phyloP scores from a whole-genome alignment of 805 yeast species.

The Pichia gijzeniarum region DNA sequence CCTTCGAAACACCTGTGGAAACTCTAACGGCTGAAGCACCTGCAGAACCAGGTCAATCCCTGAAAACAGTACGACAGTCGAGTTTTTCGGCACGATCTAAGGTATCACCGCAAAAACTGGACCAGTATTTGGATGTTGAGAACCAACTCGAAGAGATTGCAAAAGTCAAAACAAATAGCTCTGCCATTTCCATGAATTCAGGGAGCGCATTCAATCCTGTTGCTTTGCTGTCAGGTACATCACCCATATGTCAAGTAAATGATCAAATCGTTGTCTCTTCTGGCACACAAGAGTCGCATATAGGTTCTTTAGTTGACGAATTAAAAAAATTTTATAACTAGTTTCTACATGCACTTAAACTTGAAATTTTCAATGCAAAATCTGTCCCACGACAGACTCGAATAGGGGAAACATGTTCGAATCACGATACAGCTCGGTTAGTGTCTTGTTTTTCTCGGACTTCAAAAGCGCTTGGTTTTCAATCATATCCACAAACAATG shows the following conservation, averaged over 20 bases:
- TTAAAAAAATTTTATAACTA: conserved; percentile 10
- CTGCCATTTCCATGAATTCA: neutral
- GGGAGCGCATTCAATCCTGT: conserved; percentile 1
- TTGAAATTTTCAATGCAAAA: conserved; percentile 19
- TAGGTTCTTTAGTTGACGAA: conserved; percentile 1
- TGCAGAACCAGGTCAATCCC: too few species aligned
- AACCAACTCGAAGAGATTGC: conserved; percentile 23
- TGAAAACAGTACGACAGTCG: neutral
- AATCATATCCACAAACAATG: conserved; percentile 80
- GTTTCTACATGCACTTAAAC: neutral
- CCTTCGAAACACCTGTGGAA: too few species aligned
- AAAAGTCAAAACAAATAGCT: conserved; percentile 7
- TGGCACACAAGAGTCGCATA: neutral
- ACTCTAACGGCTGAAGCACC: neutral
- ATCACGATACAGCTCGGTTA: conserved; percentile 33
- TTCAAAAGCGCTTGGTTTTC: conserved; percentile 70
- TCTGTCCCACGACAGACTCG: conserved; percentile 36
- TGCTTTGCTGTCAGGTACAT: neutral
- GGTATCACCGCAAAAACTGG: conserved; percentile 17
- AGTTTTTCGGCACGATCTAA: conserved; percentile 3
- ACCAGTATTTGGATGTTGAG: conserved; percentile 24
- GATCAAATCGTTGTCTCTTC: conserved; percentile 5
- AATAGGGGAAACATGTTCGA: conserved; percentile 40
- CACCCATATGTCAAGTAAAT: conserved; percentile 17
- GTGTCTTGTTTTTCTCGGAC: conserved; percentile 29